A percentile compares a stretch with the other conserved stretches of the same genome.
Evolutionary conservation across 2,329 filamentous ascomycete genomes (phyloP).

Genomic region (Cladosporium phlei): DNA sequence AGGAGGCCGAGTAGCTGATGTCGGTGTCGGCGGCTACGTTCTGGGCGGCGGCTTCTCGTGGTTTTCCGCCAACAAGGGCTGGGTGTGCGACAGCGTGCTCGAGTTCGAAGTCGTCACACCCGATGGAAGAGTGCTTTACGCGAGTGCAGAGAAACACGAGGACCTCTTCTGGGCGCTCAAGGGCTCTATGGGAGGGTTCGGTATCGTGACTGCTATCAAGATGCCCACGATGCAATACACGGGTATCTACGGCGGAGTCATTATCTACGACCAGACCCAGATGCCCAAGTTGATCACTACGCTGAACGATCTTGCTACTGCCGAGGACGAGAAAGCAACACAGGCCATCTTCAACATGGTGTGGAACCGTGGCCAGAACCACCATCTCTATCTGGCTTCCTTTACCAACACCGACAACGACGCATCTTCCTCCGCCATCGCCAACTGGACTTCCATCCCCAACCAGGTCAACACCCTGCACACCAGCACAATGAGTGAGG

Average conservation of each 20-base stretch:
- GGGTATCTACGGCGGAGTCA: constrained; percentile 25
- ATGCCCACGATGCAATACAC: constrained; percentile 19
- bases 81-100: constrained; percentile 38
- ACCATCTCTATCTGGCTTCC: constrained; percentile 16
- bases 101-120: constrained; percentile 26
- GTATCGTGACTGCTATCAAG: constrained; percentile 26
- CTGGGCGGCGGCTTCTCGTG: constrained; percentile 47
- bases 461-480: constrained; percentile 15
- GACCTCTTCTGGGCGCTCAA: constrained; percentile 28
- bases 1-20: constrained; percentile 41
- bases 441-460: constrained; percentile 17
- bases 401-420: constrained; percentile 20
- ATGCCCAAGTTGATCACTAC: constrained; percentile 16
- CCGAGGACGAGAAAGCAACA: constrained; percentile 12
- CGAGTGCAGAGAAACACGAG: constrained; percentile 17
- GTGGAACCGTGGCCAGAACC: constrained; percentile 17
- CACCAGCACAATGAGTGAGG: constrained; percentile 16
- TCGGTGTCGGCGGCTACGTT: constrained; percentile 44
- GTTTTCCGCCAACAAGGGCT: constrained; percentile 45
- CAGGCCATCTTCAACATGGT: constrained; percentile 20
- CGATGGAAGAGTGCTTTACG: constrained; percentile 20
- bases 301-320: constrained; percentile 12
- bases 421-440: constrained; percentile 9
- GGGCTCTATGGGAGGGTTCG: constrained; percentile 22
- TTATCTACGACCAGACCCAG: constrained; percentile 15